Percentiles rank a stretch among this genome's conserved stretches.
These are phyloP conservation scores for Parastagonospora avenae DNA, from an alignment of 2,329 filamentous ascomycete species.

Conservation along the genomic window DNA sequence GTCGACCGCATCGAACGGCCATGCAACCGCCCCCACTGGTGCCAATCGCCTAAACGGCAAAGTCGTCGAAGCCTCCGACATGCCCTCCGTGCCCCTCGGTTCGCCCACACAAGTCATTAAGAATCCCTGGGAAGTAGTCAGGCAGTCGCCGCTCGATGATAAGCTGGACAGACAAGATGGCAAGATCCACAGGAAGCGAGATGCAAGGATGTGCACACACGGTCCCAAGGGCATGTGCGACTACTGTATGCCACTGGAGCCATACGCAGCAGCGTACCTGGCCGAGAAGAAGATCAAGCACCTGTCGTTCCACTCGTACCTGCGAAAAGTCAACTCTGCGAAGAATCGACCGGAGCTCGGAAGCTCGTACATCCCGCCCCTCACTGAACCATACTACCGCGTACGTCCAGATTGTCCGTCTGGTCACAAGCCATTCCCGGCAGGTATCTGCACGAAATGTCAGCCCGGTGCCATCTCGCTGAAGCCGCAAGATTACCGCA, in stretches of 20 bases:
- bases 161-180: conserved; percentile 84
- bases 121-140: conserved; percentile 91
- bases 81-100: conserved; percentile 64
- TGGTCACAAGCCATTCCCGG: conserved; percentile 90
- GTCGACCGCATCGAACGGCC: conserved; percentile 56
- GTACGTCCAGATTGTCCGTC: conserved; percentile 89
- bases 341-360: conserved; percentile 96
- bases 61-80: conserved; percentile 71
- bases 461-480: conserved; percentile 96
- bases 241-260: conserved; percentile 96
- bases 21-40: conserved; percentile 37
- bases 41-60: conserved; percentile 78
- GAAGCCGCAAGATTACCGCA: conserved; percentile 90
- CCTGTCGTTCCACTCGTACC: conserved; percentile 90
- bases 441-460: conserved; percentile 97
- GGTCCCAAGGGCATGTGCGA: conserved; percentile 99
- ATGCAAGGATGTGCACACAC: conserved; percentile 90
- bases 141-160: conserved; percentile 87
- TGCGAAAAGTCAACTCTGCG: conserved; percentile 92
- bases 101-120: conserved; percentile 68
- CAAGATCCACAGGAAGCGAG: conserved; percentile 78
- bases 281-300: conserved; percentile 99
- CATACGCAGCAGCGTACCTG: conserved; percentile 87
- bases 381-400: conserved; percentile 90
- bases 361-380: conserved; percentile 92